phyloP scores from a whole-genome alignment of 192 early-diverging fungal species.

The Gaertneriomyces sp. region DNA sequence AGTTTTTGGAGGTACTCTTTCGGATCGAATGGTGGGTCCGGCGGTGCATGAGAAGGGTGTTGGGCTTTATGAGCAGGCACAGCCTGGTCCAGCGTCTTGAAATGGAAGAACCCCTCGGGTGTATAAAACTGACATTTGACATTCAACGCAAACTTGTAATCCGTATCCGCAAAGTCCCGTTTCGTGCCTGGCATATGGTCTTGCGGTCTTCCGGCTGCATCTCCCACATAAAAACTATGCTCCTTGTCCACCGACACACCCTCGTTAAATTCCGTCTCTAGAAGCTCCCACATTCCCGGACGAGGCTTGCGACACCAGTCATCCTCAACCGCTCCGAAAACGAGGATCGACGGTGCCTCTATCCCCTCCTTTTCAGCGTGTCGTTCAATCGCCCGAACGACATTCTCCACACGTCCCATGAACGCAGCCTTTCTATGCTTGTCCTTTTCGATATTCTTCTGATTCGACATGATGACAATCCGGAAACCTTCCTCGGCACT shows the following conservation, averaged over 20 bases:
- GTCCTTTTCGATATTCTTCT: slow-evolving; percentile 48
- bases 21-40: slow-evolving; percentile 24
- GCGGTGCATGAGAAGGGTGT: slow-evolving; percentile 13
- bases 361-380: slow-evolving; percentile 24
- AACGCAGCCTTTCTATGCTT: slow-evolving; percentile 22
- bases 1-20: not conserved
- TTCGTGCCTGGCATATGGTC: slow-evolving; percentile 53
- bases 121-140: slow-evolving; percentile 69
- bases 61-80: not conserved
- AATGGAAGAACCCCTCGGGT: slow-evolving; percentile 73
- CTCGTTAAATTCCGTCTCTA: slow-evolving; percentile 37
- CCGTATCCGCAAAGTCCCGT: slow-evolving; percentile 80
- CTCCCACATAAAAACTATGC: slow-evolving; percentile 82
- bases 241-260: slow-evolving; percentile 49
- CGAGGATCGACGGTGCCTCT: slow-evolving; percentile 54
- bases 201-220: slow-evolving; percentile 78
- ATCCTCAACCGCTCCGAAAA: slow-evolving; percentile 69
- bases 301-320: slow-evolving; percentile 72
- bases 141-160: slow-evolving; percentile 82
- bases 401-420: slow-evolving; percentile 37
- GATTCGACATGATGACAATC: slow-evolving; percentile 75
- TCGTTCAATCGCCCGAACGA: slow-evolving; percentile 40
- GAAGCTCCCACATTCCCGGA: slow-evolving; percentile 64
- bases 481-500: slow-evolving; percentile 57
- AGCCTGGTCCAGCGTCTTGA: not conserved